Base-by-base conservation (phyloP, 495 filamentous ascomycete genomes). In the Penicillium crystallinum region DNA sequence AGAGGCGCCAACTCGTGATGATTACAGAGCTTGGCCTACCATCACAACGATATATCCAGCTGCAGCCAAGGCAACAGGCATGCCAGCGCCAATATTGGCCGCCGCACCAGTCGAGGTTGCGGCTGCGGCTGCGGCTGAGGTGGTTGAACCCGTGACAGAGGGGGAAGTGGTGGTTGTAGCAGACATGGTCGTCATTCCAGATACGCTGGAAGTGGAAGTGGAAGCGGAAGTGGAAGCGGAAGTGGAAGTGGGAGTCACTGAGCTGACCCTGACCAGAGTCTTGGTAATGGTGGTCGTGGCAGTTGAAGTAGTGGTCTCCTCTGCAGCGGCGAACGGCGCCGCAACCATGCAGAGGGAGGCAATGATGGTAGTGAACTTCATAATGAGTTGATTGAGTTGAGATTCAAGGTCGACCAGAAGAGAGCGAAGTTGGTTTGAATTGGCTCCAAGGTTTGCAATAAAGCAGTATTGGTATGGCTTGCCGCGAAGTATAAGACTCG, bases 31-130 rank as follows among this genome's bases (percentile, higher is more conserved):
- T 37, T 48, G 55, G 48, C 67, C 72, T 64, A 75, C 38, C 55
- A 70, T 52, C 52, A 75, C 57, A 41, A 71, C 70, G 18, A 75
- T 49, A 22, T 68, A 73, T 33, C 72, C 70, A 1, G 69, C 69
- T 17, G 66, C 60, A 8, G 34, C 46, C 46, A 75, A 46, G 27
- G 65, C 72, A 31, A 65, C 58, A 4, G 67, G 63, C 52, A 75
- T 55, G 55, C 58, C 58, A 45, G 59, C 65, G 39, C 54, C 54
- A 25, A 68, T 39, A 48, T 53, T 50, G 31, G 52, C 46, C 3
- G 62, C 62, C 4, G 54, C 64, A 34, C 62, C 62, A 22, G 49
- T 60, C 15, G 51, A 54, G 35, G 54, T 53, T 25, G 56, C 57
- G 12, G 65, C 66, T 14, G 58, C n/a, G n/a, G n/a, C 55, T 4